Percentiles rank a stretch among this genome's conserved stretches.
phyloP scores from a whole-genome alignment of 164 flowering plant species.

The Umbellularia californica region DNA sequence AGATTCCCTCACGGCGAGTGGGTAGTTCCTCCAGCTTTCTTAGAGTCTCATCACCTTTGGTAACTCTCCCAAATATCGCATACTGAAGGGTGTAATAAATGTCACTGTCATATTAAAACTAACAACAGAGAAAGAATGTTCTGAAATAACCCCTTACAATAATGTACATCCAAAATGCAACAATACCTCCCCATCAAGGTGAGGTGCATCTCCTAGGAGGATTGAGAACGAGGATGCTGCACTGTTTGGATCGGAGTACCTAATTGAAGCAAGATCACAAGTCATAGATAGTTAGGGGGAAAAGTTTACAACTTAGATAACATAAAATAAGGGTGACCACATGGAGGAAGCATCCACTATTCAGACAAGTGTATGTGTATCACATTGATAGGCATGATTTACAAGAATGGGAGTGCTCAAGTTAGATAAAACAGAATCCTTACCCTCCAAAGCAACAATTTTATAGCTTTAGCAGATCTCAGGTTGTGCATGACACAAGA shows the following conservation, averaged over 20 bases:
- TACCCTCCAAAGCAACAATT: too few species aligned
- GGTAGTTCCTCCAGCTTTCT: slow-evolving; percentile 87
- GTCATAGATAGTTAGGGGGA: too few species aligned
- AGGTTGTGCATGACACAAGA: too few species aligned
- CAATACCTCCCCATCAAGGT: slow-evolving; percentile 78
- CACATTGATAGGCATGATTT: too few species aligned
- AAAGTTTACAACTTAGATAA: too few species aligned
- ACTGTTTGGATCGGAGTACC: slow-evolving; percentile 80
- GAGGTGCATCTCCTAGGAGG: slow-evolving; percentile 98
- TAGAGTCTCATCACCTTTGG: slow-evolving; percentile 89
- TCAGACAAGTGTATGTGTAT: too few species aligned
- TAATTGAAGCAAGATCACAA: slow-evolving; percentile 11
- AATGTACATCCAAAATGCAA: slow-evolving; percentile 2
- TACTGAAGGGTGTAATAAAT: slow-evolving; percentile 43
- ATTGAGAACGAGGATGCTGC: slow-evolving; percentile 87
- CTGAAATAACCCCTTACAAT: slow-evolving; percentile 2
- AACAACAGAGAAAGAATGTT: neutral
- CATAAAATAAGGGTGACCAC: too few species aligned
- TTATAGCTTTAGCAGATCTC: too few species aligned
- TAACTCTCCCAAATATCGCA: slow-evolving; percentile 92
- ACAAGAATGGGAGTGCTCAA: too few species aligned
- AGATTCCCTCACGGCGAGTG: slow-evolving; percentile 86
- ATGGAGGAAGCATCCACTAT: too few species aligned
- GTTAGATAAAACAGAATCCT: too few species aligned
- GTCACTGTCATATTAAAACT: slow-evolving; percentile 6